phyloP scores from a whole-genome alignment of 345 rosid species.

The Pistacia integerrima region DNA sequence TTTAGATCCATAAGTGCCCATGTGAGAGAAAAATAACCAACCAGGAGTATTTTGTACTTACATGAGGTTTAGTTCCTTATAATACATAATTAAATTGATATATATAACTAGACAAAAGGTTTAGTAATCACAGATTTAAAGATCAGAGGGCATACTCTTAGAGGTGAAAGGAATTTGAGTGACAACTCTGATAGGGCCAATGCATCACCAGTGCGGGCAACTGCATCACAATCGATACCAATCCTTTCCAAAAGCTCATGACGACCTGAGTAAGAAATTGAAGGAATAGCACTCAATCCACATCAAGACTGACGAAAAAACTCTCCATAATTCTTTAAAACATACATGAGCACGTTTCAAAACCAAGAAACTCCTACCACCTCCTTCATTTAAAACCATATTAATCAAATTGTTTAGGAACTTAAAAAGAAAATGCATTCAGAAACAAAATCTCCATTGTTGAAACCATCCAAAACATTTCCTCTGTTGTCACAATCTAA shows the following conservation, averaged over 20 bases:
- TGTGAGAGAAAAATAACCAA: background rate
- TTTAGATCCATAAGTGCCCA: background rate
- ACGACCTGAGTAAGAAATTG: constrained; percentile 48
- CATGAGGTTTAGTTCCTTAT: background rate
- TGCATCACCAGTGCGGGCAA: constrained; percentile 72
- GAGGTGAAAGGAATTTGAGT: constrained; percentile 75
- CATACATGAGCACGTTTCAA: background rate
- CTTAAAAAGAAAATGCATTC: too few species aligned
- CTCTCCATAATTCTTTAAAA: background rate
- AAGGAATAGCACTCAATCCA: background rate
- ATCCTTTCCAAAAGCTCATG: constrained; percentile 76
- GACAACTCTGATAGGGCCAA: constrained; percentile 73
- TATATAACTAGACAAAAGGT: too few species aligned
- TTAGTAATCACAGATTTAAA: background rate
- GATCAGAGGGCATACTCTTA: constrained; percentile 48
- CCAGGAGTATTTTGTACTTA: background rate
- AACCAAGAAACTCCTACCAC: background rate
- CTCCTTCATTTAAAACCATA: background rate
- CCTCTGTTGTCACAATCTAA: too few species aligned
- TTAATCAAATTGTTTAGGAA: background rate
- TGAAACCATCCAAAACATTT: too few species aligned
- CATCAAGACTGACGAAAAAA: background rate
- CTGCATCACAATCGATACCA: constrained; percentile 67
- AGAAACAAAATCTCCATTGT: too few species aligned
- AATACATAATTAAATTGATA: too few species aligned